These are phyloP conservation scores for Leccinum subtestaceum DNA, from an alignment of 768 basidiomycete genomes.

Conservation along the genomic window DNA sequence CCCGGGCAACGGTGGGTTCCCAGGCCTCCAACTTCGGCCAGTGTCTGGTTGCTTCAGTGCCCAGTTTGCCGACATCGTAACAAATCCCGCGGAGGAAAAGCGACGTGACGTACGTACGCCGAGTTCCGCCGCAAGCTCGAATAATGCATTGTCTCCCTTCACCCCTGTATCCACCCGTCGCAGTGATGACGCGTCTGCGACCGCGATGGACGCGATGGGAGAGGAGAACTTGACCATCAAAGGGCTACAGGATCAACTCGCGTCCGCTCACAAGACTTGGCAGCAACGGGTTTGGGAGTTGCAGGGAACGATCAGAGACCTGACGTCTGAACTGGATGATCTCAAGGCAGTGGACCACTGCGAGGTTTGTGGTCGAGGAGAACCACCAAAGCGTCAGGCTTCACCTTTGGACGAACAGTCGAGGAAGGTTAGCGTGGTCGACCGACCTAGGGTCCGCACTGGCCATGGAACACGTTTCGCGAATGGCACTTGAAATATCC, in stretches of 20 bases:
- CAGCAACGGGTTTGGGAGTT: constrained; percentile 74
- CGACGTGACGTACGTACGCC: constrained; percentile 49
- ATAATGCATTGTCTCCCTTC: constrained; percentile 44
- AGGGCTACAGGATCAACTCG: constrained; percentile 60
- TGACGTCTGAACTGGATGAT: constrained; percentile 66
- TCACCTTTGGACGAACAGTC: constrained; percentile 18
- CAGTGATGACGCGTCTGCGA: constrained; percentile 32
- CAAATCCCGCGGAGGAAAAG: constrained; percentile 25
- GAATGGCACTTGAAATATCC: constrained; percentile 33
- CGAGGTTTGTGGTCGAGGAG: constrained; percentile 58
- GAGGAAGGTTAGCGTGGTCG: constrained; percentile 43
- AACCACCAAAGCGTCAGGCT: constrained; percentile 8
- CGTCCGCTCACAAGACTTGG: constrained; percentile 58
- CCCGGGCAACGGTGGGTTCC: constrained; percentile 58
- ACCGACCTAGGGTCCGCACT: constrained; percentile 67
- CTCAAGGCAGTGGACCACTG: constrained; percentile 50
- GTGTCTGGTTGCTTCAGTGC: constrained; percentile 74
- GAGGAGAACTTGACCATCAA: constrained; percentile 48
- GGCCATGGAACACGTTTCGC: constrained; percentile 63
- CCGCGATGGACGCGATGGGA: constrained; percentile 29
- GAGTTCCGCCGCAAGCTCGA: constrained; percentile 43
- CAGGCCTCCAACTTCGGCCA: constrained; percentile 67
- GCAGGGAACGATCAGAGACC: constrained; percentile 67
- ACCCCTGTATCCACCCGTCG: constrained; percentile 38
- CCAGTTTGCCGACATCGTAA: constrained; percentile 53